Conservation (phyloP, 2,329 filamentous ascomycete genomes). For the Penicillium brasilianum region DNA sequence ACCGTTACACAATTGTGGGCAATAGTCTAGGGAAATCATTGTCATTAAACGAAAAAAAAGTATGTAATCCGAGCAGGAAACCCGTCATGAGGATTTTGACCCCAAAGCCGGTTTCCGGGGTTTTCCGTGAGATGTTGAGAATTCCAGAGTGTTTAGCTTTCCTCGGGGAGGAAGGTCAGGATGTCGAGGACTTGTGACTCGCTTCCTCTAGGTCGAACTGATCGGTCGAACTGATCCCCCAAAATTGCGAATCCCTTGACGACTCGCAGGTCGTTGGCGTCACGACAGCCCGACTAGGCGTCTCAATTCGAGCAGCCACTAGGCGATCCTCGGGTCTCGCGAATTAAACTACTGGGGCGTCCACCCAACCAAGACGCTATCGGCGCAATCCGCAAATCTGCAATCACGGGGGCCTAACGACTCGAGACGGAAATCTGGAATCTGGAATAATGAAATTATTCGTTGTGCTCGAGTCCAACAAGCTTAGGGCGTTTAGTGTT, state of each 20-base stretch:
- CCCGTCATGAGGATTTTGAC: neutral
- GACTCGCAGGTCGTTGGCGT: neutral
- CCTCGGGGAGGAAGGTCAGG: neutral
- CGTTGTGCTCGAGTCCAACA: neutral
- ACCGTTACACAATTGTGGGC: neutral
- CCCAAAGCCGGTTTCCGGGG: neutral
- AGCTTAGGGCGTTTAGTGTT: neutral
- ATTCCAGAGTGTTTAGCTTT: neutral
- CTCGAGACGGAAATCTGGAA: neutral
- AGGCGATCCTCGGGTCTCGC: neutral
- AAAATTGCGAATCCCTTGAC: neutral
- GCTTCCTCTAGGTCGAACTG: neutral
- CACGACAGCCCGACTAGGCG: neutral
- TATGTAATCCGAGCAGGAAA: too few relatives aligned
- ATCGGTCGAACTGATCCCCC: neutral
- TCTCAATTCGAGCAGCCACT: neutral
- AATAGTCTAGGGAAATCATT: neutral
- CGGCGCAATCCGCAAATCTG: neutral
- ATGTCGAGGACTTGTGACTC: neutral
- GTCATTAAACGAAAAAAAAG: too few relatives aligned
- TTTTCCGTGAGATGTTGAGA: neutral
- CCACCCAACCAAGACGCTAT: neutral
- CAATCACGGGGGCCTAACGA: neutral
- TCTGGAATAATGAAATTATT: neutral
- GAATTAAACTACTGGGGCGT: slow-evolving; percentile 11